Base-by-base conservation (phyloP, 805 yeast genomes). In the Barnettozyma pratensis region DNA sequence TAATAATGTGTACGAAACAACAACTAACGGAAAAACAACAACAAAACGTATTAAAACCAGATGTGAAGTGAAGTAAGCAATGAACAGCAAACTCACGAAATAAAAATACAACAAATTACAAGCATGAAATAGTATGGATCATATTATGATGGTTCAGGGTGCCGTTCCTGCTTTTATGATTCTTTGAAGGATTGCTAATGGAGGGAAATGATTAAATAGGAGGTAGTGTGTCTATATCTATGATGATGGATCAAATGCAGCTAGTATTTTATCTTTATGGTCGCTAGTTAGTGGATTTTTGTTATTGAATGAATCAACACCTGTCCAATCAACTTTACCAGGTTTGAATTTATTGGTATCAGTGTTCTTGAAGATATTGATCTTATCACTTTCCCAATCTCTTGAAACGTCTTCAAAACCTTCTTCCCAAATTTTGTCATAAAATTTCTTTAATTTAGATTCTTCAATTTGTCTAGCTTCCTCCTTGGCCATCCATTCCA, bases 401-500 rank as follows among this genome's bases (percentile, higher is more conserved):
- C 73, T 75, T 54, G 79, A 77, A 45, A 87, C 88, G 62, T 85
- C 88, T 58, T 82, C 85, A 61, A 87, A 90, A 1, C 95, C 96
- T 54, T 79, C 77, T 54, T 76, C 78, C 87, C 91, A 90, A 32
- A 83, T 78, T 59, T 79, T 80, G 56, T 83, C 77, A 68, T 84
- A 87, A 37, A 83, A 79, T 57, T 77, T 77, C 64, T 77, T 79
- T 43, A 82, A 67, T 64, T 79, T 80, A 41, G 75, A 79, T 62
- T 83, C 87, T 62, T 81, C 85, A 46, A 75, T 66, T 57, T 76
- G 77, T 56, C 87, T 75, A 27, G 77, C 77, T 63, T 87, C 94
- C 66, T 86, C 92, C 61, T 84, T 74, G 0, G 91, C 92, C 91
- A 86, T 85, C 91, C 92, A 85, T 60, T 85, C 91, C 92, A 86